Evolutionary conservation across 2,329 filamentous ascomycete genomes (phyloP).

Genomic region (Polytolypa hystricis): DNA sequence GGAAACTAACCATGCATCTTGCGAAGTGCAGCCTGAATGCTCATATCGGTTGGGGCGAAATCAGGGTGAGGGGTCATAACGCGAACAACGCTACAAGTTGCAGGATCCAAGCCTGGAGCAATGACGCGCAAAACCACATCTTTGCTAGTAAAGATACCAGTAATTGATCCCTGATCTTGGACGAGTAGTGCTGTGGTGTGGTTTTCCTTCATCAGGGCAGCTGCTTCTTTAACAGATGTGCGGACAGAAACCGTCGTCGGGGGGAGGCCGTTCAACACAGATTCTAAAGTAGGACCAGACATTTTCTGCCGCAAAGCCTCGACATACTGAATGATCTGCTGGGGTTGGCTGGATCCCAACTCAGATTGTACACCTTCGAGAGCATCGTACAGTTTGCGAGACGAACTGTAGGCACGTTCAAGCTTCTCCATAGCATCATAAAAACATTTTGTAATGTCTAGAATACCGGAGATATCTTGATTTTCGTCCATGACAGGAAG

Average conservation of each 20-base stretch:
- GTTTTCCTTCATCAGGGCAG: slow-evolving; percentile 95
- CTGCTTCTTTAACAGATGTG: slow-evolving; percentile 92
- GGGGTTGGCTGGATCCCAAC: slow-evolving; percentile 86
- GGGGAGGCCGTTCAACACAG: slow-evolving; percentile 80
- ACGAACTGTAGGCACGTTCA: slow-evolving; percentile 93
- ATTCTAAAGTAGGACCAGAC: slow-evolving; percentile 93
- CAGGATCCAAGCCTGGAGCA: slow-evolving; percentile 85
- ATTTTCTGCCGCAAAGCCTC: slow-evolving; percentile 92
- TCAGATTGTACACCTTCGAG: slow-evolving; percentile 96
- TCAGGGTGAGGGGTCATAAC: slow-evolving; percentile 99
- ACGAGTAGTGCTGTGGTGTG: slow-evolving; percentile 94
- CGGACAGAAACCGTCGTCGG: slow-evolving; percentile 91
- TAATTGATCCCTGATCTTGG: slow-evolving; percentile 93
- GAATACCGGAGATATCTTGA: slow-evolving; percentile 93
- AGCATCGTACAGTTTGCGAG: slow-evolving; percentile 94
- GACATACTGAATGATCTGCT: slow-evolving; percentile 98
- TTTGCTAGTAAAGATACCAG: slow-evolving; percentile 98
- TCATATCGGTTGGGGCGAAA: slow-evolving; percentile 98
- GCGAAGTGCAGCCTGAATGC: slow-evolving; percentile 88
- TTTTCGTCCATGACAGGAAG: slow-evolving; percentile 99
- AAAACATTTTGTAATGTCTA: slow-evolving; percentile 99
- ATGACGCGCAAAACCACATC: slow-evolving; percentile 97
- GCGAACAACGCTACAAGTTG: slow-evolving; percentile 91
- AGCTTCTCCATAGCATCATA: slow-evolving; percentile 99
- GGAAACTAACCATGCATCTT: slow-evolving; percentile 87